Evolutionary conservation across 2,329 filamentous ascomycete species (phyloP), one percentile per base, ranked within the genome.

Genomic region (Ceratocystis smalleyi): DNA sequence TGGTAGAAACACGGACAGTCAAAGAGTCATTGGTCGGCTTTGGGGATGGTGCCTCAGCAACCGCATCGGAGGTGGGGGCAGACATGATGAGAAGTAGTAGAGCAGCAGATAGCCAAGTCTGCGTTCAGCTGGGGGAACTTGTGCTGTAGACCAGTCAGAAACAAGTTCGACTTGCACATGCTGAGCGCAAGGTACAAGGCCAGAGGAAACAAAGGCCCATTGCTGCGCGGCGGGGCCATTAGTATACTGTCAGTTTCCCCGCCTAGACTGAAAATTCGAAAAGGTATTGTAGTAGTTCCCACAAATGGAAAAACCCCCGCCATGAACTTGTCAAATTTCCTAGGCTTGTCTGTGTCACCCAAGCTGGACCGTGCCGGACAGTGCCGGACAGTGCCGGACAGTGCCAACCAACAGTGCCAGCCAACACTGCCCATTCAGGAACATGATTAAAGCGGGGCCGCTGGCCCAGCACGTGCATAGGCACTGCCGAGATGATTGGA

Each of bases 1-100:
- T 73, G 65, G 77, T 67, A 19, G 80, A 78, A 70, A 84, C 81
- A 71, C 81, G 80, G 40, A 77, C 71, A 27, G 76, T 74, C 69
- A 83, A 74, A 40, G 77, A 77, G 73, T 84, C 81, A 72, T 78
- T 74, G 65, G 76, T 71, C 61, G 27, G 24, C 5, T 55, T 55
- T n/a, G 51, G 15, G 15, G 63, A 4, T 22, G 22, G 17, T 3
- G 40, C 54, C 35, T 27, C 8, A 10, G 40, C 27, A 40, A 40
- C 10, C 10, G 10, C 43, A 30, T 2, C 15, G 35, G 45, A 45
- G 61, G 24, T 27, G 19, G 59, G n/a, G 17, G 64, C 22, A 30
- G 59, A 24, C 57, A 61, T 64, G 43, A 35, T 49, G 27, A n/a
- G 27, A 15, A 30, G 22, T 45, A 8, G 54, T 45, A 8, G 54